Percentiles rank a stretch among this genome's conserved stretches.
These are phyloP conservation scores for Exserohilum rostratum DNA, from an alignment of 2,329 filamentous ascomycete species.

Conservation along the genomic window DNA sequence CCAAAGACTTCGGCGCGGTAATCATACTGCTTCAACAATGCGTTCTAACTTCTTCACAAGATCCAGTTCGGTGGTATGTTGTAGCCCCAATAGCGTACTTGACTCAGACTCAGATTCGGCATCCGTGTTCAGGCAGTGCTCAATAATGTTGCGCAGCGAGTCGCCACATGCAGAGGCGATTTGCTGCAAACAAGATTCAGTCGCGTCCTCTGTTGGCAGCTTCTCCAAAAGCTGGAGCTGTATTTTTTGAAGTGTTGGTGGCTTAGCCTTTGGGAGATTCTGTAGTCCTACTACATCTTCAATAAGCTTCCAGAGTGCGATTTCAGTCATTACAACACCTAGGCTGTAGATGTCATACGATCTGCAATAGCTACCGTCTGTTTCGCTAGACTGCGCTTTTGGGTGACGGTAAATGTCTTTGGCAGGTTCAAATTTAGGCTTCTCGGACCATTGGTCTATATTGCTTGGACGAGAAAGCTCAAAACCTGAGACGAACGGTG, in stretches of 20 bases:
- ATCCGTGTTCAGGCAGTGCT: neutral
- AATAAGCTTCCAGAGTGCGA: slow-evolving; percentile 60
- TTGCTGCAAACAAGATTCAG: neutral
- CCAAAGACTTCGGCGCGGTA: neutral
- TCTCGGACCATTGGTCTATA: slow-evolving; percentile 59
- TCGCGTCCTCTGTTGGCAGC: no score
- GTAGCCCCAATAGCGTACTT: no score
- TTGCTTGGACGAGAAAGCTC: slow-evolving; percentile 61
- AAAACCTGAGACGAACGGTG: slow-evolving; percentile 60
- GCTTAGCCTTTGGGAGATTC: neutral
- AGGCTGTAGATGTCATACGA: slow-evolving; percentile 61
- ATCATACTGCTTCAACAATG: neutral
- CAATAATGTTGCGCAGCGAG: neutral
- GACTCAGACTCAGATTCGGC: neutral
- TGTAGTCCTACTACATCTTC: slow-evolving; percentile 31
- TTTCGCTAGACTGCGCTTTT: slow-evolving; percentile 47
- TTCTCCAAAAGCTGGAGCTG: neutral
- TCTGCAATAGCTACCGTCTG: slow-evolving; percentile 51
- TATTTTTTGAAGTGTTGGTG: neutral
- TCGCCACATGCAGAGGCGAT: neutral
- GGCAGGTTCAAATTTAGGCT: slow-evolving; percentile 52
- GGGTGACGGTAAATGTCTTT: slow-evolving; percentile 61
- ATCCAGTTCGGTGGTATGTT: no score
- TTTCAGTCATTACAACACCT: slow-evolving; percentile 60
- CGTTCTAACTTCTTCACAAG: neutral